Evolutionary conservation across 768 basidiomycete species (phyloP), one percentile per base, ranked within the genome.

Genomic region (Steccherinum ochraceum): DNA sequence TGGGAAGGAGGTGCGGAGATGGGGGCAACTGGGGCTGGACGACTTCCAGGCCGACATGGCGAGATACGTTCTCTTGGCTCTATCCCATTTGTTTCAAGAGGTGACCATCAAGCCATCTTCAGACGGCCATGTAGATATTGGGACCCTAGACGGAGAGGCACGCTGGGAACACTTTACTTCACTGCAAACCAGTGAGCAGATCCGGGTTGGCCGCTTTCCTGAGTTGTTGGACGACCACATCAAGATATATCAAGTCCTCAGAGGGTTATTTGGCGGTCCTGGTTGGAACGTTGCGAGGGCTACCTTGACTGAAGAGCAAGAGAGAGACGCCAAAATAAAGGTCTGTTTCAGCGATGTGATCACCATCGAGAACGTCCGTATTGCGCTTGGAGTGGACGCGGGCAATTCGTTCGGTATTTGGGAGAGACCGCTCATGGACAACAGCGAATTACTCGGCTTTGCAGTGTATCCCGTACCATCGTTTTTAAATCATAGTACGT

Each of bases 381-480:
- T 69, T 1, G 65, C 83, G 10, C 66, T 85, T 16, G 73, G 73
- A 13, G 74, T 83, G 12, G 83, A 85, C 52, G 73, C 76, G 20
- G 83, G 83, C 19, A 86, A 86, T 54, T 74, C 80, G 5, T 86
- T 86, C 53, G 84, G 84, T 13, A 75, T 86, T 43, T 86, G 80
- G 79, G 81, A 85, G 53, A 60, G 52, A 41, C 75, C 62, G 67
- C 70, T 64, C 24, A 64, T 64, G 50, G 66, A 67, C 52, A 71
- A 69, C 18, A 75, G 67, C 41, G 63, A 64, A 80, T 84, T 82
- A 60, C 45, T 84, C 18, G 83, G 83, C 20, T 86, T 80, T 76
- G 80, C 75, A 3, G 69, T 83, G 54, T 85, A 80, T 64, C 63
- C 75, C 4, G 74, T 73, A 45, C 81, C 75, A 0, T 82, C 82